Base-by-base conservation (phyloP, 73 alveolate genomes). In the Paramecium caudatum region DNA sequence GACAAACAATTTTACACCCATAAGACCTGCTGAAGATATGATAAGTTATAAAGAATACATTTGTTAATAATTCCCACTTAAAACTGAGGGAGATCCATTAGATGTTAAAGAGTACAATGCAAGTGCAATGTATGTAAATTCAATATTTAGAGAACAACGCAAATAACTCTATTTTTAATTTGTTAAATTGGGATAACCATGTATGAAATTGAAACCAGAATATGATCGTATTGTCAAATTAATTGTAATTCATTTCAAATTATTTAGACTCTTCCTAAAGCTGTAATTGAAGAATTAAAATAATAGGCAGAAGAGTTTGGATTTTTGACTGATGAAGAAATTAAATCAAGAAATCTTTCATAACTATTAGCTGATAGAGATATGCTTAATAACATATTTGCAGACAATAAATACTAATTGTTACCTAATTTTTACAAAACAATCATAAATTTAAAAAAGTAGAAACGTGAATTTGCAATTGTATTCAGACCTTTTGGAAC, bases 401-500 rank as follows among this genome's bases (percentile, higher is more conserved):
- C 85, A 17, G 98, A 95, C 63, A 96, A 97, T 41, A 96, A 91
- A 93, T 94, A 90, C 68, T 94, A 91, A 90, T 34, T 97, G 37
- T 91, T 98, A 30, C 99, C 98, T 19, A 94, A 98, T 13, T 96
- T 98, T 92, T 97, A 94, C 87, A 93, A 96, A 41, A 90, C 97
- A n/a, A 90, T 98, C 82, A 94, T 97, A 25, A 94, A 94, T 92
- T 95, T 98, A 41, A 94, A 95, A 82, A 96, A 97, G 82, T 69
- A 91, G 30, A 96, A 95, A 50, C 95, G 99, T 83, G 99, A 96
- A 48, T 98, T 98, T 91, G 95, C 99, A 10, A 85, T 97, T 8
- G 96, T 97, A 21, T 96, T 98, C 87, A 94, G 99, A 91, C 91
- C 99, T 27, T 96, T 96, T 91, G 99, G 98, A 9, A 94, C 90